Conservation (phyloP, 495 filamentous ascomycete genomes). For the Penicillium verhagenii region DNA sequence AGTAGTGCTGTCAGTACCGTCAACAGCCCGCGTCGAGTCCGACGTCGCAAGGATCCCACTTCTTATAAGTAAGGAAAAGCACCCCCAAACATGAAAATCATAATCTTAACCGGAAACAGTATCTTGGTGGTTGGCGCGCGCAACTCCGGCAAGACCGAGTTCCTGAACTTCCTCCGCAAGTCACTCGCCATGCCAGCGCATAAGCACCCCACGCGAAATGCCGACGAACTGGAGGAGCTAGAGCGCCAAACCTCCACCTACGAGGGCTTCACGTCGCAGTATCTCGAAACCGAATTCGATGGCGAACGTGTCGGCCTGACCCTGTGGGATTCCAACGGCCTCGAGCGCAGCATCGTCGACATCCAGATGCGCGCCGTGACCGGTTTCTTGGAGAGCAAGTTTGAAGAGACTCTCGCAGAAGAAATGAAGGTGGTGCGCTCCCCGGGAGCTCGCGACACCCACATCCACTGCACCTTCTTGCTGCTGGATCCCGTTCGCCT, state of each 20-base stretch:
- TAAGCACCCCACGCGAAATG: conserved; percentile 60
- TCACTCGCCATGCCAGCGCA: conserved; percentile 77
- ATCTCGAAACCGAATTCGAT: conserved; percentile 93
- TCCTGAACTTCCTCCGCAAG: conserved; percentile 90
- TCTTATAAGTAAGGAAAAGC: conserved; percentile 83
- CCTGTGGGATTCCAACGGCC: conserved; percentile 90
- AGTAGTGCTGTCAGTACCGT: conserved; percentile 88
- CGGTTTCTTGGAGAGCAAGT: conserved; percentile 93
- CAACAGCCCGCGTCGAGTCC: conserved; percentile 89
- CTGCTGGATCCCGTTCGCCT: conserved; percentile 87
- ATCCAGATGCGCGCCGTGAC: conserved; percentile 89
- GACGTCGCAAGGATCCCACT: conserved; percentile 93
- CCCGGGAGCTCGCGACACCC: conserved; percentile 90
- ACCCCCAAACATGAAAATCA: not conserved
- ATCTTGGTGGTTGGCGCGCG: conserved; percentile 86
- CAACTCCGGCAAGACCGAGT: conserved; percentile 92
- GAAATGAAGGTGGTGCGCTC: conserved; percentile 96
- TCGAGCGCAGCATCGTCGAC: conserved; percentile 92
- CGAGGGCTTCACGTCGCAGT: conserved; percentile 76
- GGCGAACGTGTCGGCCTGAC: conserved; percentile 90
- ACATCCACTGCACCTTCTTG: conserved; percentile 94
- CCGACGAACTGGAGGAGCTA: conserved; percentile 48
- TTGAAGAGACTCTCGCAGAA: conserved; percentile 95
- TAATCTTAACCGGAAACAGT: conserved; percentile 46
- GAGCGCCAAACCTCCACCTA: conserved; percentile 43